A percentile compares a stretch with the other conserved stretches of the same genome.
Evolutionary conservation across 345 rosid genomes (phyloP).

Genomic region (Zanthoxylum bungeanum): DNA sequence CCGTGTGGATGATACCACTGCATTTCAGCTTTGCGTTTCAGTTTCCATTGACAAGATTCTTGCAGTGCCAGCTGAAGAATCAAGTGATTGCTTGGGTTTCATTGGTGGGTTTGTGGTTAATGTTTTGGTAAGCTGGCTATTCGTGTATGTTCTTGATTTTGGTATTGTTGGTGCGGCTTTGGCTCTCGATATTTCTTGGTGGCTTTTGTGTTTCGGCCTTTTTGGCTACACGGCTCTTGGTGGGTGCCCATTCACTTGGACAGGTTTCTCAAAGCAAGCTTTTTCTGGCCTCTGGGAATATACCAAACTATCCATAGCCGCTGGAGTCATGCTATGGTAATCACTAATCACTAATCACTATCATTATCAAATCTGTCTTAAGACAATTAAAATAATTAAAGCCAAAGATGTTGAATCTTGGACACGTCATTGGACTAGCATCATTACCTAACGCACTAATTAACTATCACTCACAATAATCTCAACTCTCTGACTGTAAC

Average conservation of each 20-base stretch:
- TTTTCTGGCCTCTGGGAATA: slow-evolving; percentile 58
- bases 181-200: slow-evolving; percentile 56
- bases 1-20: slow-evolving; percentile 50
- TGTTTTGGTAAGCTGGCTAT: slow-evolving; percentile 45
- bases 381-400: too few species aligned
- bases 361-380: too few species aligned
- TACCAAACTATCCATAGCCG: slow-evolving; percentile 53
- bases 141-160: slow-evolving; percentile 36
- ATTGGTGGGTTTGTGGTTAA: slow-evolving; percentile 36
- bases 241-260: slow-evolving; percentile 64
- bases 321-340: slow-evolving; percentile 80
- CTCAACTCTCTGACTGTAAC: too few species aligned
- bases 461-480: too few species aligned
- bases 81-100: slow-evolving; percentile 41
- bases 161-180: slow-evolving; percentile 50
- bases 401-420: too few species aligned
- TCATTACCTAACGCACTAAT: too few species aligned
- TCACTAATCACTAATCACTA: too few species aligned
- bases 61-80: slow-evolving; percentile 48
- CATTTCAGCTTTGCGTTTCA: slow-evolving; percentile 58
- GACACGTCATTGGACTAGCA: too few species aligned
- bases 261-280: slow-evolving; percentile 54
- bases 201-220: slow-evolving; percentile 42
- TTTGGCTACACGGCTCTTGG: slow-evolving; percentile 28
- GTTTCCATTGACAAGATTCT: slow-evolving; percentile 55